Base-by-base conservation (phyloP, 257 asterid species). In the Solanum pinnatisectum region DNA sequence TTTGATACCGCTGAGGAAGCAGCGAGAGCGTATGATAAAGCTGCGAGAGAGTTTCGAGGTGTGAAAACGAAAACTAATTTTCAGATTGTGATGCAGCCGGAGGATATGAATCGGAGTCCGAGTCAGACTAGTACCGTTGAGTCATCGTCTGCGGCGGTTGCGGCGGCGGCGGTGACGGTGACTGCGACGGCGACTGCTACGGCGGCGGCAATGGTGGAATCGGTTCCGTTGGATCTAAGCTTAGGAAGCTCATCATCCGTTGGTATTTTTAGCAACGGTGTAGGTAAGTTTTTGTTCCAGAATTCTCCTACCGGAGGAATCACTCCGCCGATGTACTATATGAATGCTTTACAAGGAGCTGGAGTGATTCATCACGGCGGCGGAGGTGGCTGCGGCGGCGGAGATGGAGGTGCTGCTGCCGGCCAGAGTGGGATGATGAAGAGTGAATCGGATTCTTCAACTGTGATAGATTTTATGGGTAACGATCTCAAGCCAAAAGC, bases 1-100 rank as follows among this genome's bases (percentile, higher is more conserved):
- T 87, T 87, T 33, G 87, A 81, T 30, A 76, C 87, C 5, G 83
- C 89, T 36, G 87, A 32, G 72, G 83, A 87, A 5, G 89, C 89
- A 3, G 89, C 89, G 23, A 39, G 36, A 71, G 89, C 89, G 2
- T 87, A 87, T 23, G 89, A 87, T 15, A 9, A 60, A 6, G 89
- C 89, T 7, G 87, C 89, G 4, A 60, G 71, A 8, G 68, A 79
- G 16, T 82, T 87, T 18, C 89, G 89, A 11, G 89, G 89, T 9
- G 13, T 12, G 25, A 87, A 82, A 35, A 87, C 87, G 12, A 87
- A 87, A 23, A 81, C 89, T 6, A 87, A 87, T 67, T 87, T 87
- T 32, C 89, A 71, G 37, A 20, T 49, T 13, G 1, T 16, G 40
- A 1, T 18, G 18, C 22, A 10, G 74, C 18, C 71, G 49, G 84